Conservation (phyloP, 73 alveolate genomes). For the Tetrahymena malaccensis region DNA sequence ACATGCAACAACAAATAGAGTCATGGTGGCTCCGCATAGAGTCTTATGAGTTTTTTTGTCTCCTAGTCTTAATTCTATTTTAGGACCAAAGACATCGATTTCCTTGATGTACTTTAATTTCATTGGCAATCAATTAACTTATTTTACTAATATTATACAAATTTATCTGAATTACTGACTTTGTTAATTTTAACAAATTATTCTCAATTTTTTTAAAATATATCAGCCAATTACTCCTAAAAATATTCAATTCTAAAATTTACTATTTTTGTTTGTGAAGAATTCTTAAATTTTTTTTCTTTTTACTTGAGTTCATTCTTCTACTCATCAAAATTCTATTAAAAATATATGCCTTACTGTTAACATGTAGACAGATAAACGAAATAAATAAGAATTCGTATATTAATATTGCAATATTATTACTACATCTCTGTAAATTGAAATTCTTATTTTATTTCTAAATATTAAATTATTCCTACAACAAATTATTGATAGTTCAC, state of each 20-base stretch:
- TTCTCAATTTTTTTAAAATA: too few relatives aligned
- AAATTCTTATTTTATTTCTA: too few relatives aligned
- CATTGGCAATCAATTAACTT: neutral
- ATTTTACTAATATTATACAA: too few relatives aligned
- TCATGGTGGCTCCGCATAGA: neutral
- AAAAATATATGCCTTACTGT: too few relatives aligned
- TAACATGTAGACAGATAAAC: neutral
- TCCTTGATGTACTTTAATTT: neutral
- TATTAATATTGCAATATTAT: too few relatives aligned
- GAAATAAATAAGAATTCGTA: too few relatives aligned
- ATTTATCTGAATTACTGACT: neutral
- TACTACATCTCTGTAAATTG: too few relatives aligned
- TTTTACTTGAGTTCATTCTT: too few relatives aligned
- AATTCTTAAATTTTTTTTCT: too few relatives aligned
- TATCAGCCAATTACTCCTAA: neutral
- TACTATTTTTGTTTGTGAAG: neutral
- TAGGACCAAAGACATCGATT: neutral
- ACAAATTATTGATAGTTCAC: too few relatives aligned
- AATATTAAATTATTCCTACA: too few relatives aligned
- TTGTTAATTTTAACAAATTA: neutral
- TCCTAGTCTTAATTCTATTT: neutral
- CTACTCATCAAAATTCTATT: neutral
- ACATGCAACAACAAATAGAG: neutral
- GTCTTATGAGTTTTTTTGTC: neutral
- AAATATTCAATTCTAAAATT: neutral